Evolutionary conservation across 2,329 filamentous ascomycete genomes (phyloP), one percentile per base, ranked within the genome.

Genomic region (Verticillium nubilum): DNA sequence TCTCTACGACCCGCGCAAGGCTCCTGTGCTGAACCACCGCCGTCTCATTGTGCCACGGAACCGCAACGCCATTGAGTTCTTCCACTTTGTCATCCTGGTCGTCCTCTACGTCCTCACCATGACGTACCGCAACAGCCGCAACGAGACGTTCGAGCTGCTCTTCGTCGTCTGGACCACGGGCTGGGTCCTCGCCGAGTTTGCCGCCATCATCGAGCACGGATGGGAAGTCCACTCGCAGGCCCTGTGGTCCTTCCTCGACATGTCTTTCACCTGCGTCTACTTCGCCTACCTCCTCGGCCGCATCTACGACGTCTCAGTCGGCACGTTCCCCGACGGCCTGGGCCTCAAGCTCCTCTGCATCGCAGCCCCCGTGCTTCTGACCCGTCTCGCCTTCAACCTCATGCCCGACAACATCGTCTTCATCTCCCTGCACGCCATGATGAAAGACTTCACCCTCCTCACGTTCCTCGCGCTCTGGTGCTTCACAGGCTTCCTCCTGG

Each of bases 161-260:
- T 96, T 95, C 72, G 79, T 85, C 29, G 70, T 94, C 1, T 96
- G 91, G 68, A 85, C 87, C 1, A 83, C 88, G 61, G 91, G 91
- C 23, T 95, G 91, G 91, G 85, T 86, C 2, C 75, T 93, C 35
- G 90, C 93, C 69, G 89, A 92, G 67, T 85, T 91, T 67, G 87
- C 89, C 1, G 91, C 89, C 0, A 87, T 92, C 28, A 72, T 91
- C n/a, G 90, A 91, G 64, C 91, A 95, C 69, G 85, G 83, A 55
- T 86, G 83, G 83, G 82, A 68, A 63, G 75, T 95, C 1, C 93
- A 95, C 68, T 92, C 91, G 0, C 90, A 96, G 70, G 94, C 95
- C 66, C 76, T 96, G 3, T 96, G 91, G 91, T 92, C 90, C 0
- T 95, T 96, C 67, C 81, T 96, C n/a, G 91, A 95, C 70, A 86